Evolutionary conservation across 345 rosid species (phyloP).

Genomic region (Citrus unshiu): DNA sequence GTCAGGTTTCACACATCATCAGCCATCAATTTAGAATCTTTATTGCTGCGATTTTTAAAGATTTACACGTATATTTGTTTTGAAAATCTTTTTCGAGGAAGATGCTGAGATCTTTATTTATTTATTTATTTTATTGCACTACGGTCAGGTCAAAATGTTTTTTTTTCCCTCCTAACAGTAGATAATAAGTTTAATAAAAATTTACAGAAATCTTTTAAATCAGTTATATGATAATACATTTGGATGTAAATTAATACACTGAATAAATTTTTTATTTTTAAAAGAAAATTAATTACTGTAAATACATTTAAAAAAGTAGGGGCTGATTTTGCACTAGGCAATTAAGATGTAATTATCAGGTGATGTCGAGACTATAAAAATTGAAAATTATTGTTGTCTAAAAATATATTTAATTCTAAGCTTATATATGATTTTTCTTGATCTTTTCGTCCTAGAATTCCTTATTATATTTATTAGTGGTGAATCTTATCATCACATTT

Average conservation of each 20-base stretch:
- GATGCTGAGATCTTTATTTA: neutral
- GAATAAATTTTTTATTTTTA: no score
- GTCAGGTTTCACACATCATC: neutral
- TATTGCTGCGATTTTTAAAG: neutral
- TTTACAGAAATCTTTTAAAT: no score
- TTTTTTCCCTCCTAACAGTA: no score
- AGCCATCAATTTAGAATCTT: neutral
- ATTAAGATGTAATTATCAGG: neutral
- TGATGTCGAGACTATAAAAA: neutral
- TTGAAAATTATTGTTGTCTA: neutral
- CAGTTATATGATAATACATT: no score
- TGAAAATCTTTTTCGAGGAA: neutral
- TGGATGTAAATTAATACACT: no score
- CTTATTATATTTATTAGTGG: neutral
- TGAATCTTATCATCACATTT: no score
- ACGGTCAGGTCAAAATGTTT: no score
- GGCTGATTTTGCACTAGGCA: no score
- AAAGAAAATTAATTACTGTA: no score
- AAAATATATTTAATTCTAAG: neutral
- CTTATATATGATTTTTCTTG: neutral
- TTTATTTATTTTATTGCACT: neutral
- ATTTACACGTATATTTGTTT: neutral
- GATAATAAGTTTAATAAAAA: no score
- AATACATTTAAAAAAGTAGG: no score
- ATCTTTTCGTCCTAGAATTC: neutral